Evolutionary conservation across 306 rosid genomes (phyloP), one percentile per base, ranked within the genome.

Genomic region (Hippophae rhamnoides): DNA sequence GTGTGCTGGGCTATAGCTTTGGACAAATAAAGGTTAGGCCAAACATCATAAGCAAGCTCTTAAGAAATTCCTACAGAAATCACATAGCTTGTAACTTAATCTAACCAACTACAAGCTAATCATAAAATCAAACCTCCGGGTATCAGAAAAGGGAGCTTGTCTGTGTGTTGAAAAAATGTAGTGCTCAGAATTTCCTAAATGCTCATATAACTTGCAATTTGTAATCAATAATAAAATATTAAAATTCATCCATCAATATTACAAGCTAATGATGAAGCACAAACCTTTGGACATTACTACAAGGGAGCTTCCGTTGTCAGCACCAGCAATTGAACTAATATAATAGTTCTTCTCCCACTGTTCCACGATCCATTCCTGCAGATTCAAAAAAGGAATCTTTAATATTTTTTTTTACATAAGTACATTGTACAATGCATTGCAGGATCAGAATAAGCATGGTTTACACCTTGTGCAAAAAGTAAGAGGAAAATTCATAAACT

Each of bases 391-490:
- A 66, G 41, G 27, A 18, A 60, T 58, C 31, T 58, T 54, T 40
- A 25, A 45, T 61, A 40, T 31, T 31, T 31, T 31, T 31, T 18
- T 18, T 18, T 18, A 18, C 23, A 18, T 18, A 18, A 18, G 38
- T 31, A 31, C 38, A 31, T 31, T 31, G 38, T 31, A 31, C 38
- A 31, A 31, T 31, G 38, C 38, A 31, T 31, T 31, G 38, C 38
- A 31, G 38, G 5, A 31, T 31, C 38, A 31, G 3, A 31, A 31
- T 31, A 31, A 49, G 66, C 74, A 78, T 26, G 50, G 51, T 55
- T 61, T 55, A 71, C 62, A 87, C 97, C 97, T 90, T 87, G 79
- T 85, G 90, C 69, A 90, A 76, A 80, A 90, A 90, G 57, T 73
- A 74, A 8, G 96, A 84, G 0, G 94, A 87, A 62, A 87, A 70